Percentiles rank a stretch among this genome's conserved stretches.
Conservation (phyloP, 2,329 filamentous ascomycete genomes). For the Teratosphaeria gauchensis region DNA sequence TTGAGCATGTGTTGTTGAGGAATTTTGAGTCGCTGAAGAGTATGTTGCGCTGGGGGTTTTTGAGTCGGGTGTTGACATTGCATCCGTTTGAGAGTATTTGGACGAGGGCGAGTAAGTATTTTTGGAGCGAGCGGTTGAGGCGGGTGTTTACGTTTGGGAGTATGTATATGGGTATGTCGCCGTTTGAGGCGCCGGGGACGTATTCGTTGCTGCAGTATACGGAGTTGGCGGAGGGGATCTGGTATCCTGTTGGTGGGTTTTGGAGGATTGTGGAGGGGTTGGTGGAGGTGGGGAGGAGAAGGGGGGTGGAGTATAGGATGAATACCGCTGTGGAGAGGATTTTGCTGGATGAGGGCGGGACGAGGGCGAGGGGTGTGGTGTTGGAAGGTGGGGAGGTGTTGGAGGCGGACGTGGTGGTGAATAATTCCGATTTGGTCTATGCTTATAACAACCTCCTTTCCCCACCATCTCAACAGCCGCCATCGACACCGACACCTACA, state of each 20-base stretch:
- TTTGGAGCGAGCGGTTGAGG: slow-evolving; percentile 58
- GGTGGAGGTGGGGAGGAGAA: slow-evolving; percentile 50
- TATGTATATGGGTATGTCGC: slow-evolving; percentile 78
- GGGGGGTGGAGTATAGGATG: slow-evolving; percentile 55
- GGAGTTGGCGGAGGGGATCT: slow-evolving; percentile 65
- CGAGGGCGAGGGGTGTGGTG: slow-evolving; percentile 48
- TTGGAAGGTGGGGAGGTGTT: slow-evolving; percentile 50
- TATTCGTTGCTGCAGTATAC: slow-evolving; percentile 68
- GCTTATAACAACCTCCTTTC: slow-evolving; percentile 63
- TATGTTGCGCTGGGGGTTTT: slow-evolving; percentile 50
- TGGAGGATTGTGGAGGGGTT: slow-evolving; percentile 53
- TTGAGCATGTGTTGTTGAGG: slow-evolving; percentile 54
- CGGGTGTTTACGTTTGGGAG: slow-evolving; percentile 67
- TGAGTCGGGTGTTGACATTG: slow-evolving; percentile 49
- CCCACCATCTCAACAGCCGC: not conserved
- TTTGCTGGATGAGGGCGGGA: slow-evolving; percentile 43
- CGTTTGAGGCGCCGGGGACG: slow-evolving; percentile 65
- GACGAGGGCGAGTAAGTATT: slow-evolving; percentile 55
- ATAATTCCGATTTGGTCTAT: slow-evolving; percentile 67
- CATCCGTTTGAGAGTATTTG: slow-evolving; percentile 67
- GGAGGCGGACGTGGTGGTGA: slow-evolving; percentile 55
- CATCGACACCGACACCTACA: not conserved
- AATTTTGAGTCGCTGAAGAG: slow-evolving; percentile 56
- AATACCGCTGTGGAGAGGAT: slow-evolving; percentile 49
- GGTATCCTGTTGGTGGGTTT: slow-evolving; percentile 65